Base-by-base conservation (phyloP, 495 filamentous ascomycete genomes). In the Neurospora sp. region DNA sequence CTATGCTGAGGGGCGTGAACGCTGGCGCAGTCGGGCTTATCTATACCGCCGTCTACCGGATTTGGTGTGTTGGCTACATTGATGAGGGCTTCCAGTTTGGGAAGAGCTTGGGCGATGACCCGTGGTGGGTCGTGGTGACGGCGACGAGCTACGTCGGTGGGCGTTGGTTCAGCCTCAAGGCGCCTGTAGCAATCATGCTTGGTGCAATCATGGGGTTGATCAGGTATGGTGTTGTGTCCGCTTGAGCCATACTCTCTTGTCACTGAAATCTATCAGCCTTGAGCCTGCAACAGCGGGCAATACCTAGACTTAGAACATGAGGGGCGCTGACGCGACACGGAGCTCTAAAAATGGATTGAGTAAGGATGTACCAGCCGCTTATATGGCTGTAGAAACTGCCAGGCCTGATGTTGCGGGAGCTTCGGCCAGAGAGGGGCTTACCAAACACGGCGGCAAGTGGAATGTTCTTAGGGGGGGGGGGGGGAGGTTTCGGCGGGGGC, bases 11-110 rank as follows among this genome's bases (percentile, higher is more conserved):
- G 14, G 93, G 93, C 0, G 79, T 94, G 9, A 94, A 94, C 79
- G 92, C 93, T 0, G 85, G 87, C 0, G 93, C 93, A 0, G 90
- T 94, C 0, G 93, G 93, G 0, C 74, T 95, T 73, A 90, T 95
- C 6, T 96, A 91, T 75, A 94, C 92, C 17, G 93, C 93, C 20
- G 93, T 96, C n/a, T 95, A 96, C 74, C 83, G 91, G 40, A 85
- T 96, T 31, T 94, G 91, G 89, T 83, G 91, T 81, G 91, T 94
- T 74, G 93, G 93, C 0, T 93, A 89, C 77, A 77, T 95, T 65
- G 83, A 85, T 70, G 82, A 82, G 42, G 82, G 81, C 0, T 90
- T 86, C 22, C 78, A 86, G 42, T 76, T 75, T 14, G 91, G 90
- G 1, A 82, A 79, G 71, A 90, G 87, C 79, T 78, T 93, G 74